Percentiles rank a stretch among this genome's conserved stretches.
phyloP scores from a whole-genome alignment of 208 protist genomes.

The Leishmania turanica region DNA sequence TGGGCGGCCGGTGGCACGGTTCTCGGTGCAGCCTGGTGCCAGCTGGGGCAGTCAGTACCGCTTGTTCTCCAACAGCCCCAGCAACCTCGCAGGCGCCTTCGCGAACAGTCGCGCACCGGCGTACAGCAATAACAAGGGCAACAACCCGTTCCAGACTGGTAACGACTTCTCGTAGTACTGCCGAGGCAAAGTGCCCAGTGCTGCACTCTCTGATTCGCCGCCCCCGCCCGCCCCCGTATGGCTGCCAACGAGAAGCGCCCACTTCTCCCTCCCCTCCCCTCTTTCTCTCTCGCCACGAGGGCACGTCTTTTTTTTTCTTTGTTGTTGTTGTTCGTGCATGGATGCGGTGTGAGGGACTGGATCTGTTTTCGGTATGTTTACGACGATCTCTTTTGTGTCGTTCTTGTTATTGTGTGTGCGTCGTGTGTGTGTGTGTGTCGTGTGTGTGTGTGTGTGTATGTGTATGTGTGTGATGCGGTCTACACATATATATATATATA shows the following conservation, averaged over 20 bases:
- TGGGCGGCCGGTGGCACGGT: neutral
- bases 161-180: neutral
- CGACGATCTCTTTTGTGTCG: too few species aligned
- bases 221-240: too few species aligned
- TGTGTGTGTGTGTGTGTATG: too few species aligned
- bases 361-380: too few species aligned
- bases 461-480: too few species aligned
- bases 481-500: too few species aligned
- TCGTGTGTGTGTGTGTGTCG: too few species aligned
- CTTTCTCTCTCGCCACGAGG: too few species aligned
- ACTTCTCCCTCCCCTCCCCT: neutral
- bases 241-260: neutral
- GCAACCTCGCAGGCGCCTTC: neutral
- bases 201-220: neutral
- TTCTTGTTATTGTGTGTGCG: too few species aligned
- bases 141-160: neutral
- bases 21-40: neutral
- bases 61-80: neutral
- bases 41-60: conserved; percentile 2
- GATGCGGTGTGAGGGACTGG: too few species aligned
- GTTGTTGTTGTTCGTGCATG: too few species aligned
- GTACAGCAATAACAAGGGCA: conserved; percentile 2
- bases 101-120: neutral
- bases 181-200: neutral
- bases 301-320: too few species aligned